Conservation (phyloP, 1,139 yeast genomes). For the Ogataea hybrid region DNA sequence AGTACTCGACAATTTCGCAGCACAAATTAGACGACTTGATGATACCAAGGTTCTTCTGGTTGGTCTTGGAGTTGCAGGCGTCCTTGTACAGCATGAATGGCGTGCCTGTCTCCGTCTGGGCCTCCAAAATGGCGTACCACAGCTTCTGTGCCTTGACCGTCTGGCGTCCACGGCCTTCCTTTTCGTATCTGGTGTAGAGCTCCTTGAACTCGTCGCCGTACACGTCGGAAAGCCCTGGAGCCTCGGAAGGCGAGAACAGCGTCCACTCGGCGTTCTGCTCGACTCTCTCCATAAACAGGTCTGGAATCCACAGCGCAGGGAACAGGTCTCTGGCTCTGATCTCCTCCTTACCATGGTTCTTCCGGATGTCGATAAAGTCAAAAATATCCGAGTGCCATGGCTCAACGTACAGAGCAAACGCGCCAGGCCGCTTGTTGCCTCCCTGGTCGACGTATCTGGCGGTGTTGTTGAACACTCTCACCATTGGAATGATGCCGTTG, state of each 20-base stretch:
- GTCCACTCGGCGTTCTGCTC: constrained; percentile 55
- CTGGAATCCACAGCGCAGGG: constrained; percentile 64
- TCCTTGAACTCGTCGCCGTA: constrained; percentile 54
- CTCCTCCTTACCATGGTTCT: constrained; percentile 63
- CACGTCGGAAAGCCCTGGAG: constrained; percentile 52
- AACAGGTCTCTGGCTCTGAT: constrained; percentile 60
- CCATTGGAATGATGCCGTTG: constrained; percentile 60
- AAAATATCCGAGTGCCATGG: constrained; percentile 64
- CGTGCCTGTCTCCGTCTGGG: constrained; percentile 64
- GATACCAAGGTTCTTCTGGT: constrained; percentile 58
- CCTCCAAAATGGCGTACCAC: constrained; percentile 57
- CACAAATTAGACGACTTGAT: constrained; percentile 61
- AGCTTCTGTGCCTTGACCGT: constrained; percentile 56
- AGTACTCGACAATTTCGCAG: constrained; percentile 61
- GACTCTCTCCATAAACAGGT: constrained; percentile 59
- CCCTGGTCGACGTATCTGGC: constrained; percentile 67
- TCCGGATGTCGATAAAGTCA: constrained; percentile 55
- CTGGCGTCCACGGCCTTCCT: constrained; percentile 46
- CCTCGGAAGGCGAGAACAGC: constrained; percentile 57
- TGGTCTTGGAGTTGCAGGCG: constrained; percentile 55
- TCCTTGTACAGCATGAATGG: constrained; percentile 64
- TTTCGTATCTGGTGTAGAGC: constrained; percentile 50
- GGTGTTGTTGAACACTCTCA: constrained; percentile 58
- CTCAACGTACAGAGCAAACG: constrained; percentile 57
- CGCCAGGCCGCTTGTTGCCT: constrained; percentile 65